Base-by-base conservation (phyloP, 345 rosid genomes). In the Bruguiera parviflora region DNA sequence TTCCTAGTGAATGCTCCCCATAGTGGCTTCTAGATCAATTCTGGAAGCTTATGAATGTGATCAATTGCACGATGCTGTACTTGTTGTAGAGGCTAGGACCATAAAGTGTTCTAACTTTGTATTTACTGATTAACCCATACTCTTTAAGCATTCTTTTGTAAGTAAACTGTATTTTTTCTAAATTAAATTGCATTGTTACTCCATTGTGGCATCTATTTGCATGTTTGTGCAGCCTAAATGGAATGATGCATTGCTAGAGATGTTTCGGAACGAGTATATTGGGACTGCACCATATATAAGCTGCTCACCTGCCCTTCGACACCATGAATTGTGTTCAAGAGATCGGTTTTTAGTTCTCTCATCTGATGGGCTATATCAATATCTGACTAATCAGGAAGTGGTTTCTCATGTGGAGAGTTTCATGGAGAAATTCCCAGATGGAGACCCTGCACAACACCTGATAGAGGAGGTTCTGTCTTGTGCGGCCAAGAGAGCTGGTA, bases 401-500 rank as follows among this genome's bases (percentile, higher is more conserved):
- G 98, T 94, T 74, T 83, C 92, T 68, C 75, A 78, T 73, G 87
- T 92, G 57, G 90, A 85, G 83, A 83, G 67, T 75, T 89, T 89
- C 83, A 84, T 89, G 92, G 95, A 87, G 86, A 89, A 88, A 78
- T 91, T 88, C 81, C 98, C 97, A 29, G 96, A 91, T 51, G 98
- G 98, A 61, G 97, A 94, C 75, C 98, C 98, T 58, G 97, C 97
- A 64, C 98, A 94, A 78, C 92, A 85, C 74, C 80, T 94, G 46
- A 88, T 94, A 78, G 95, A 94, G 73, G 97, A 91, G 83, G 87
- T 94, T 83, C 89, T 94, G 37, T 81, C 80, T 62, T 91, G 96
- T 58, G 98, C 97, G 56, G 98, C 98, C 76, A 88, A 89, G 87
- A 94, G 89, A 85, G 98, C 98, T 43, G 98, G 98, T 94, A 32